A percentile compares a stretch with the other conserved stretches of the same genome.
These are phyloP conservation scores for Apiospora aurea DNA, from an alignment of 2,329 filamentous ascomycete genomes.

Conservation along the genomic window DNA sequence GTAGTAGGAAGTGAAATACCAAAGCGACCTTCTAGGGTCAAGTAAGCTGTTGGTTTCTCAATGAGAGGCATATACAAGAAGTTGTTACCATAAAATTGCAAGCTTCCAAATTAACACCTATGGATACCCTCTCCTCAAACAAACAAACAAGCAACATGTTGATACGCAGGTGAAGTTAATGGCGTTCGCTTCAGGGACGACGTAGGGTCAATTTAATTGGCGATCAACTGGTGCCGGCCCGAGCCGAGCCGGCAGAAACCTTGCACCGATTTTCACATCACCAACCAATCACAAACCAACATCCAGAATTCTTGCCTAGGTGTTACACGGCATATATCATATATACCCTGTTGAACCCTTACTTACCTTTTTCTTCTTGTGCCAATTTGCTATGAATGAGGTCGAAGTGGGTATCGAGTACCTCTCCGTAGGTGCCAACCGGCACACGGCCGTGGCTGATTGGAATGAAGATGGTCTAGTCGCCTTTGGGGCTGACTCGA, in stretches of 20 bases:
- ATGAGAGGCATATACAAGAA: not conserved
- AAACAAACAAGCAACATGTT: not conserved
- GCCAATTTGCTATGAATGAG: slow-evolving; percentile 32
- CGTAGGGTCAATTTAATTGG: not conserved
- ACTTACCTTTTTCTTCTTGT: not conserved
- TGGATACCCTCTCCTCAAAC: not conserved
- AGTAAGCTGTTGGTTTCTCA: not conserved
- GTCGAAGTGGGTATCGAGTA: slow-evolving; percentile 52
- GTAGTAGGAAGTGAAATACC: not conserved
- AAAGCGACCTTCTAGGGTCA: not conserved
- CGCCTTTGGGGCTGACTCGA: slow-evolving; percentile 88
- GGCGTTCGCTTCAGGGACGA: not conserved
- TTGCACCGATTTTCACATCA: slow-evolving; percentile 17
- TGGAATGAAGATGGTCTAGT: slow-evolving; percentile 80
- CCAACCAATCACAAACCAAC: slow-evolving; percentile 18
- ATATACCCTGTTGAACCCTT: not conserved
- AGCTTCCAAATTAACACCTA: not conserved
- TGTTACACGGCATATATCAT: not conserved
- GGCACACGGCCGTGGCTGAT: slow-evolving; percentile 88
- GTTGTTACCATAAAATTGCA: not conserved
- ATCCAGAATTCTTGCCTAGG: slow-evolving; percentile 6
- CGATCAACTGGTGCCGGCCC: slow-evolving; percentile 12
- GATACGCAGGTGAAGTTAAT: not conserved
- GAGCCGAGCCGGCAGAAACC: slow-evolving; percentile 1
- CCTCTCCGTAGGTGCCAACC: slow-evolving; percentile 84